Evolutionary conservation across 176 grass and related monocot genomes (phyloP).

Genomic region (Urochloa ruziziensis): DNA sequence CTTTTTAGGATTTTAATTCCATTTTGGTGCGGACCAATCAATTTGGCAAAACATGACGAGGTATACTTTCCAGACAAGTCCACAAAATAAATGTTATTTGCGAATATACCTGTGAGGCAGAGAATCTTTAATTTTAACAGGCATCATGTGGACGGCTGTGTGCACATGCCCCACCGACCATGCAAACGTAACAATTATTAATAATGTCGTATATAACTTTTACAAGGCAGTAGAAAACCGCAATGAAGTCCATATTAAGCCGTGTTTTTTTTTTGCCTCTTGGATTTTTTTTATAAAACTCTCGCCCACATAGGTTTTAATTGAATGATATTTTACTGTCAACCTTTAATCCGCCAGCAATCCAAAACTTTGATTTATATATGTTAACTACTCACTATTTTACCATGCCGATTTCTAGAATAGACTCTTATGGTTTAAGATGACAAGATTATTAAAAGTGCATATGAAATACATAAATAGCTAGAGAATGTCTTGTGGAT

Average conservation of each 20-base stretch:
- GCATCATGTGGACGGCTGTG: constrained; percentile 20
- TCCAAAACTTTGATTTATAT: background rate
- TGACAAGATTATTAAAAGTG: background rate
- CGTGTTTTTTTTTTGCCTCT: background rate
- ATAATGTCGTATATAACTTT: background rate
- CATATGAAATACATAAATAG: background rate
- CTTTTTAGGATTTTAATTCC: background rate
- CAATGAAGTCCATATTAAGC: background rate
- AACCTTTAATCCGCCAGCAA: background rate
- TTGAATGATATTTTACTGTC: background rate
- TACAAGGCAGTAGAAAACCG: background rate
- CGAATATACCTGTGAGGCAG: constrained; percentile 24
- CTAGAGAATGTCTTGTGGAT: background rate
- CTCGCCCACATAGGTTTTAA: background rate
- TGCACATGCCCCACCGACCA: constrained; percentile 17
- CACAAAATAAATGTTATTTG: background rate
- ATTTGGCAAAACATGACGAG: background rate
- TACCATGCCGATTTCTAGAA: background rate
- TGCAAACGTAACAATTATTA: background rate
- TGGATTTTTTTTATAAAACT: background rate
- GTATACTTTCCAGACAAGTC: background rate
- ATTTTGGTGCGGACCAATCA: constrained; percentile 29
- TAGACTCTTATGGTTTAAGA: background rate
- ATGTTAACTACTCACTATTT: background rate
- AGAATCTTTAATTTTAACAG: constrained; percentile 29